Percentiles rank a stretch among this genome's conserved stretches.
Evolutionary conservation across 371 early-diverging fungal species (phyloP).

Genomic region (Blakeslea trispora): DNA sequence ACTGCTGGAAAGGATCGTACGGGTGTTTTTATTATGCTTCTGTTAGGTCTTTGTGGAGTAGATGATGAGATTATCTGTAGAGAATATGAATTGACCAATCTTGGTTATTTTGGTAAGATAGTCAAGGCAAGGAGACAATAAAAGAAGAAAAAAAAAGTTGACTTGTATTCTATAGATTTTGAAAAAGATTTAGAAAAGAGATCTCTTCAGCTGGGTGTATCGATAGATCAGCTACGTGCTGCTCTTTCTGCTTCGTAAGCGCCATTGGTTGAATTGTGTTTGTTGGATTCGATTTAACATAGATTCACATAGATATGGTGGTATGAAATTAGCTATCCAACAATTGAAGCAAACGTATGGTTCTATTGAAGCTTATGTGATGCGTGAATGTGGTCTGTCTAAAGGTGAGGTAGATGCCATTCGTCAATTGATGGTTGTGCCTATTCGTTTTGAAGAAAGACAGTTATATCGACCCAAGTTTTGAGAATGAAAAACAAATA

Average conservation of each 20-base stretch:
- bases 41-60: conserved; percentile 71
- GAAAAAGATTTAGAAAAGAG: conserved; percentile 18
- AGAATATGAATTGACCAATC: conserved; percentile 64
- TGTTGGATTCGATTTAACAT: too few species aligned
- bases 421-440: conserved; percentile 34
- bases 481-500: conserved; percentile 7
- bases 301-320: conserved; percentile 28
- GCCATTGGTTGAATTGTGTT: too few species aligned
- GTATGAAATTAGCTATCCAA: conserved; percentile 28
- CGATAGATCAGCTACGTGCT: conserved; percentile 33
- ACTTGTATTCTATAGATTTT: conserved; percentile 4
- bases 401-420: conserved; percentile 22
- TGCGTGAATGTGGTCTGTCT: conserved; percentile 25
- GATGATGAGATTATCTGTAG: conserved; percentile 69
- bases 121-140: neutral
- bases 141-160: neutral
- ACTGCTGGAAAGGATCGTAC: conserved; percentile 88
- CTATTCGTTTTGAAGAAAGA: conserved; percentile 41
- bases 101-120: conserved; percentile 36
- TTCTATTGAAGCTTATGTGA: conserved; percentile 35
- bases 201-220: conserved; percentile 23
- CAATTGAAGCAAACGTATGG: conserved; percentile 31
- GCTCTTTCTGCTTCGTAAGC: conserved; percentile 39
- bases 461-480: conserved; percentile 37
- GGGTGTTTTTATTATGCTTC: conserved; percentile 70